These are phyloP conservation scores for Arthrinium puccinioides DNA, from an alignment of 2,329 filamentous ascomycete species.

Conservation along the genomic window DNA sequence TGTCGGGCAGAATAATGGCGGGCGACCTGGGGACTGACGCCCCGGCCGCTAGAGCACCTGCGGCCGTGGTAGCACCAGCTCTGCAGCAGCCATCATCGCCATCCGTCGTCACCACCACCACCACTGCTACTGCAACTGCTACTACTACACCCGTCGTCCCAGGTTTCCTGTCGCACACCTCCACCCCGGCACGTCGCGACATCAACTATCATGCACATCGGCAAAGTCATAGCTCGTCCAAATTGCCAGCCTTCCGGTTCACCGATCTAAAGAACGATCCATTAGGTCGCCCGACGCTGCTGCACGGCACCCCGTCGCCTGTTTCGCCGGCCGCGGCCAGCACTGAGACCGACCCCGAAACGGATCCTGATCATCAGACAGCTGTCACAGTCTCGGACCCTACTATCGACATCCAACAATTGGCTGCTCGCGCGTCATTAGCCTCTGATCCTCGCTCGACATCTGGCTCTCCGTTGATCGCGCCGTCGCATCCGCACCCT, in stretches of 20 bases:
- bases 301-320: slow-evolving; percentile 30
- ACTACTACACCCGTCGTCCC: neutral
- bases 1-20: slow-evolving; percentile 2
- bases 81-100: neutral
- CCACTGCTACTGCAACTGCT: slow-evolving; percentile 6
- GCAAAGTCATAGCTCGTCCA: slow-evolving; percentile 47
- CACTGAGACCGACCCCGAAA: slow-evolving; percentile 10
- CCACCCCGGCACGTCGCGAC: slow-evolving; percentile 3
- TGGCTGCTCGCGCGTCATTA: too few species aligned
- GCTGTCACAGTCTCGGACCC: neutral
- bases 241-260: slow-evolving; percentile 48
- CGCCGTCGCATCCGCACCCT: too few species aligned
- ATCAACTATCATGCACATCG: slow-evolving; percentile 37
- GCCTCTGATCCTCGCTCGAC: too few species aligned
- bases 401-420: neutral
- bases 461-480: too few species aligned
- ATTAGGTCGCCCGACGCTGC: slow-evolving; percentile 24
- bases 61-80: neutral
- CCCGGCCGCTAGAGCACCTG: slow-evolving; percentile 1
- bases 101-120: slow-evolving; percentile 2
- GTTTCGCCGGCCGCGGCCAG: slow-evolving; percentile 25
- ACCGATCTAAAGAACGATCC: slow-evolving; percentile 36
- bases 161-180: neutral
- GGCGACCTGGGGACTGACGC: slow-evolving; percentile 1
- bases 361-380: too few species aligned